Evolutionary conservation across 2,329 filamentous ascomycete species (phyloP).

Genomic region (Fusarium bulbicola): DNA sequence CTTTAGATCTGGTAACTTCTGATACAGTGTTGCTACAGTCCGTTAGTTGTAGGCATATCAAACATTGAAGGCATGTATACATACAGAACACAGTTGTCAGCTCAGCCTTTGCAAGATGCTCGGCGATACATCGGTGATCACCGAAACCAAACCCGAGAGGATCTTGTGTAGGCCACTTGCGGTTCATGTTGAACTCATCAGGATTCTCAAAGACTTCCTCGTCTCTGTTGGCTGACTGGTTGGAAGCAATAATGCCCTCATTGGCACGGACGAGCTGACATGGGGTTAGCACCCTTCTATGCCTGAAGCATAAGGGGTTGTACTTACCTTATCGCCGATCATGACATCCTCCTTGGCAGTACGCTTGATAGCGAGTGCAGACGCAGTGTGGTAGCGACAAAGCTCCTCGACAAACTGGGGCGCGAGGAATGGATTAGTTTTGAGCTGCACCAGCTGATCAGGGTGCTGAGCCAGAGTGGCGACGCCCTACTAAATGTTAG

Average conservation of each 20-base stretch:
- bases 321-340: slow-evolving; percentile 52
- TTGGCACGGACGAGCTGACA: slow-evolving; percentile 51
- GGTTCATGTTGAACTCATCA: slow-evolving; percentile 56
- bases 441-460: slow-evolving; percentile 52
- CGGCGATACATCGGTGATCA: slow-evolving; percentile 57
- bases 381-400: slow-evolving; percentile 58
- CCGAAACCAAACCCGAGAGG: slow-evolving; percentile 58
- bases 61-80: background rate
- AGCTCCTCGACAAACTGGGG: slow-evolving; percentile 57
- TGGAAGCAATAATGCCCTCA: slow-evolving; percentile 58
- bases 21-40: slow-evolving; percentile 1
- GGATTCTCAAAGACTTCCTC: slow-evolving; percentile 53
- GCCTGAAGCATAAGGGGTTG: background rate
- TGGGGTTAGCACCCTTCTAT: background rate
- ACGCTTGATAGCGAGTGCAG: slow-evolving; percentile 57
- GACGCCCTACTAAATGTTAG: slow-evolving; percentile 47
- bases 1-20: slow-evolving; percentile 8
- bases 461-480: slow-evolving; percentile 56
- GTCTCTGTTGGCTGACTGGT: slow-evolving; percentile 58
- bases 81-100: slow-evolving; percentile 14
- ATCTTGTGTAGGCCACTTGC: slow-evolving; percentile 43
- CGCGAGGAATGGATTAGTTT: slow-evolving; percentile 49
- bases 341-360: slow-evolving; percentile 58
- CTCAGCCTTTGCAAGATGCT: slow-evolving; percentile 50
- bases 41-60: accelerated